Base-by-base conservation (phyloP, 2,329 filamentous ascomycete genomes). In the Penicillium sp. region DNA sequence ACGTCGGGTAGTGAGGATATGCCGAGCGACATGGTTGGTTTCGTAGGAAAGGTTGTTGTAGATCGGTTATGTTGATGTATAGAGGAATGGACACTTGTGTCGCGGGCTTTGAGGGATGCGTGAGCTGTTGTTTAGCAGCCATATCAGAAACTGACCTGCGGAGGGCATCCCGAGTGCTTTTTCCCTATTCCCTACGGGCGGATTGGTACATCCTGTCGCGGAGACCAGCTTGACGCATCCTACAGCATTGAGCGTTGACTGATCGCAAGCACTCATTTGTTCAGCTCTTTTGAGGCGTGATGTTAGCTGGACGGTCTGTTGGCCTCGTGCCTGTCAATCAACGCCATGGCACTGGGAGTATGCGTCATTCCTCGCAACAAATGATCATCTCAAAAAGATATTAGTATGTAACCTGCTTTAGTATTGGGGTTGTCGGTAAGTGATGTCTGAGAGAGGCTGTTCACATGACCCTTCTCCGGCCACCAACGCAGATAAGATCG, bases 401-500 rank as follows among this genome's bases (percentile, higher is more conserved):
- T 0, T 12, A 9, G 6, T 17, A 28, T 17, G 6, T n/a, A 13
- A n/a, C n/a, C 9, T 19, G 17, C 38, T 15, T 19, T 19, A 17
- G 7, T 28, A 17, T 22, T 39, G 38, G 13, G n/a, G 13, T 21
- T 42, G 17, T 31, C n/a, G 17, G 17, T 32, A 22, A 32, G 21
- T 42, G 6, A 28, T n/a, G 28, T 31, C 19, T 22, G 10, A 8
- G 3, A 42, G 40, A 21, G 28, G 7, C 5, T 12, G 19, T 15
- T n/a, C 28, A 42, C 17, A 7, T 15, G 28, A 31, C 17, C 17
- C 33, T 37, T 45, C 33, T 45, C 31, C 32, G 21, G 32, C 26
- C 42, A 37, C 46, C 3, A 48, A 48, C 9, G 9, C 24, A 38
- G 46, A 44, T 39, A 49, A 45, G 46, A 49, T 45, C 33, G 33